Conservation (phyloP, 2,329 filamentous ascomycete genomes). For the Pseudomassariella vexata region DNA sequence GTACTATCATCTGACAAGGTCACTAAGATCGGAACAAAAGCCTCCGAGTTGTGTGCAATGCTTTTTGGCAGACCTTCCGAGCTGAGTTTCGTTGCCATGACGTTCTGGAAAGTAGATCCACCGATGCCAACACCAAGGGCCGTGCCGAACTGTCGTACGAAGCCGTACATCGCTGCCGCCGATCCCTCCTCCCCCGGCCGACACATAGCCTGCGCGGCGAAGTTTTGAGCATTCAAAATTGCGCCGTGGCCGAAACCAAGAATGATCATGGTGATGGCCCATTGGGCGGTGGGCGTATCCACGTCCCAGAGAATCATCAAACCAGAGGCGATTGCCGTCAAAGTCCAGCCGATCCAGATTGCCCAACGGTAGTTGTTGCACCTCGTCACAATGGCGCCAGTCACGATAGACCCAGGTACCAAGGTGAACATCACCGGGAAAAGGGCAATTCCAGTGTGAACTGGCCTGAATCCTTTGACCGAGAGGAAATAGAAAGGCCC, state of each 20-base stretch:
- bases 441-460: slow-evolving; percentile 11
- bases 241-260: slow-evolving; percentile 13
- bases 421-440: slow-evolving; percentile 12
- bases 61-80: slow-evolving; percentile 20
- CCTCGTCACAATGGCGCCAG: slow-evolving; percentile 11
- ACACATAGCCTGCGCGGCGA: slow-evolving; percentile 14
- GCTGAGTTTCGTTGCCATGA: slow-evolving; percentile 26
- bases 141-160: slow-evolving; percentile 33
- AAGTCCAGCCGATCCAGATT: slow-evolving; percentile 13
- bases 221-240: slow-evolving; percentile 12
- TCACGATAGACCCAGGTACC: slow-evolving; percentile 10
- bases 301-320: slow-evolving; percentile 10
- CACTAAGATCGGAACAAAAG: slow-evolving; percentile 12
- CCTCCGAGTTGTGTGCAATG: slow-evolving; percentile 21
- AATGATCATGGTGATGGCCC: slow-evolving; percentile 8
- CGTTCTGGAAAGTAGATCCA: slow-evolving; percentile 35
- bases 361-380: slow-evolving; percentile 10
- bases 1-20: neutral
- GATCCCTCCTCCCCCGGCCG: slow-evolving; percentile 9
- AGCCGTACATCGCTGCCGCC: slow-evolving; percentile 30
- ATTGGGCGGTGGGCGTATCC: slow-evolving; percentile 4
- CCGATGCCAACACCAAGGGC: slow-evolving; percentile 34
- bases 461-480: slow-evolving; percentile 10
- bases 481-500: slow-evolving; percentile 14
- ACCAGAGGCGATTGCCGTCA: slow-evolving; percentile 6